A percentile compares a stretch with the other conserved stretches of the same genome.
phyloP scores from a whole-genome alignment of 208 protist genomes.

The Trypanosoma vivax region DNA sequence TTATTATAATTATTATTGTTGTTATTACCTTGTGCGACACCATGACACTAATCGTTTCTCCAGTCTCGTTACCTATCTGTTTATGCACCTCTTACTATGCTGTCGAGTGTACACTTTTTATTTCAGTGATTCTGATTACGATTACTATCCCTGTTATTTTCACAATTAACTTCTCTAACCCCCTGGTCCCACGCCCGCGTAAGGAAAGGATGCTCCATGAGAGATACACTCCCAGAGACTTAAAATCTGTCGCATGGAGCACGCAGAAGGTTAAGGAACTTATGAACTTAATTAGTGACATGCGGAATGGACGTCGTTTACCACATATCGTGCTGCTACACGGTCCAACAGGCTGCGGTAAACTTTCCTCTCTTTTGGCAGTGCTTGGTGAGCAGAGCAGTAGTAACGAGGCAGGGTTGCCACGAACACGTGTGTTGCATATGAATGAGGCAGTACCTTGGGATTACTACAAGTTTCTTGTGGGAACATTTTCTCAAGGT shows the following conservation, averaged over 20 bases:
- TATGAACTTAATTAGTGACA: conserved; percentile 20
- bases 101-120: no score
- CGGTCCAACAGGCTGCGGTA: conserved; percentile 71
- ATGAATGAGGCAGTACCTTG: conserved; percentile 13
- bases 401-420: neutral
- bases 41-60: no score
- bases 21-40: no score
- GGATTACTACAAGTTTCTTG: conserved; percentile 24
- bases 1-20: no score
- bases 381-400: conserved; percentile 23
- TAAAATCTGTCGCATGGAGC: conserved; percentile 61
- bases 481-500: conserved; percentile 19
- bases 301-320: conserved; percentile 8
- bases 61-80: no score
- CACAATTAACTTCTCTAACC: neutral
- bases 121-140: neutral
- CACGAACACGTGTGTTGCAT: conserved; percentile 13
- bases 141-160: conserved; percentile 3
- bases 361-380: conserved; percentile 51
- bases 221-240: conserved; percentile 45
- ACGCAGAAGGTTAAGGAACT: conserved; percentile 56
- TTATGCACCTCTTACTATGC: no score
- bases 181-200: neutral
- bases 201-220: conserved; percentile 54
- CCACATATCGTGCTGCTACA: conserved; percentile 58